Percentiles rank a stretch among this genome's conserved stretches.
phyloP scores from a whole-genome alignment of 2,329 filamentous ascomycete genomes.

The Aspergillus neoniger region DNA sequence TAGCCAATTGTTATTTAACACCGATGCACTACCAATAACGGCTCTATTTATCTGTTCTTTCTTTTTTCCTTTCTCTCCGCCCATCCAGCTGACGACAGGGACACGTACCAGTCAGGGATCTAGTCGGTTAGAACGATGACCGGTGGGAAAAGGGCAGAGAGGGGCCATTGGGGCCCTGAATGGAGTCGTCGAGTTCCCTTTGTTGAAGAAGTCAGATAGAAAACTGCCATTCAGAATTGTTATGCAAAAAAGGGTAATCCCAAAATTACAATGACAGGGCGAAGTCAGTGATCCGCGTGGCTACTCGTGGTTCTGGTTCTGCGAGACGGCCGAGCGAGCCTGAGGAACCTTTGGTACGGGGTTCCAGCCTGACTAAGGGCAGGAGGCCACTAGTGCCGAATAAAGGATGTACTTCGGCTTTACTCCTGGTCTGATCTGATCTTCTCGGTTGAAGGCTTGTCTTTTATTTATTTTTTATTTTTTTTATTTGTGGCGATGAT shows the following conservation, averaged over 20 bases:
- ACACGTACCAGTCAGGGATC: slow-evolving; percentile 24
- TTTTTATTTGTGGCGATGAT: neutral
- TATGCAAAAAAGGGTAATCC: neutral
- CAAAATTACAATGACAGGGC: slow-evolving; percentile 1
- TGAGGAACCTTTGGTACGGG: slow-evolving; percentile 12
- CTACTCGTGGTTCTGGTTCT: neutral
- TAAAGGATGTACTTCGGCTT: slow-evolving; percentile 14
- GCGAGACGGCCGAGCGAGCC: neutral
- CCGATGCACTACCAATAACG: no score
- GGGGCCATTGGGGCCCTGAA: slow-evolving; percentile 16
- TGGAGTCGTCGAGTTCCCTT: slow-evolving; percentile 12
- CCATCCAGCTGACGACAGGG: slow-evolving; percentile 23
- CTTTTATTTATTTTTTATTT: neutral
- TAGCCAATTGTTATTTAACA: neutral
- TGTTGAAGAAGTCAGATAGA: neutral
- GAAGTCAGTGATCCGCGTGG: slow-evolving; percentile 12
- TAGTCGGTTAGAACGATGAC: slow-evolving; percentile 16
- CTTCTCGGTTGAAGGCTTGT: neutral
- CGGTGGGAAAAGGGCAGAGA: slow-evolving; percentile 11
- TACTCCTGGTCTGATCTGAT: slow-evolving; percentile 1
- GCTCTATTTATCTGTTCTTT: neutral
- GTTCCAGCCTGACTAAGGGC: slow-evolving; percentile 11
- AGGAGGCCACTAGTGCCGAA: slow-evolving; percentile 2
- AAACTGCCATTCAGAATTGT: neutral
- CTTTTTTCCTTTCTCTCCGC: neutral